Evolutionary conservation across 2,329 filamentous ascomycete genomes (phyloP), one percentile per base, ranked within the genome.

Genomic region (Diaporthe nobilis): DNA sequence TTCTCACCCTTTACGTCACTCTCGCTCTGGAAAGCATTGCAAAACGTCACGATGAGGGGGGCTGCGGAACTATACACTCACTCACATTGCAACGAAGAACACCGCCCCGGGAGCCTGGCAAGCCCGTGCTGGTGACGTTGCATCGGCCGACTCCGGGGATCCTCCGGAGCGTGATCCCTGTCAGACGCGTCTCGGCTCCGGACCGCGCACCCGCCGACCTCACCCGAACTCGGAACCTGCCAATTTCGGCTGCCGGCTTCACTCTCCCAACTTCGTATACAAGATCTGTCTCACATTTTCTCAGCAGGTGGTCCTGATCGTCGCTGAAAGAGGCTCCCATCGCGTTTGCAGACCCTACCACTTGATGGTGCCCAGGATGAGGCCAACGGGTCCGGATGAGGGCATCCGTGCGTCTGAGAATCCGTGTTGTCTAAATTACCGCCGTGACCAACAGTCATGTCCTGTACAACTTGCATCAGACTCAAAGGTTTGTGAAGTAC

Each of bases 201-300:
- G 61, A n/a, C 71, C 74, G 71, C 9, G 57, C 71, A 28, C 58
- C 65, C 44, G 74, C 71, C 53, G 44, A 51, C 63, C 44, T 60
- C 55, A 68, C 70, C 70, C 74, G 51, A 73, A 25, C 70, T 57
- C 74, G 70, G 70, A 73, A 7, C 53, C 22, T 42, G 13, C 31
- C 65, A 37, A 28, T 28, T 39, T 15, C 22, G 28, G 44, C 8
- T 31, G 22, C 57, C 57, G 31, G 31, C n/a, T 49, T 63, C 37
- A 44, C 15, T 61, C 28, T 60, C 22, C 49, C 15, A 13, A 28
- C 34, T 37, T 37, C 55, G 9, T 49, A 12, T 17, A 7, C 61
- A 28, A 28, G 12, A 42, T 13, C 15, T 44, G 4, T 55, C 34
- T 44, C 13, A 20, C 10, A 6, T 9, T 28, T 2, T 20, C 15